phyloP scores from a whole-genome alignment of 371 early-diverging fungal species.

The Rhizopus sp. region DNA sequence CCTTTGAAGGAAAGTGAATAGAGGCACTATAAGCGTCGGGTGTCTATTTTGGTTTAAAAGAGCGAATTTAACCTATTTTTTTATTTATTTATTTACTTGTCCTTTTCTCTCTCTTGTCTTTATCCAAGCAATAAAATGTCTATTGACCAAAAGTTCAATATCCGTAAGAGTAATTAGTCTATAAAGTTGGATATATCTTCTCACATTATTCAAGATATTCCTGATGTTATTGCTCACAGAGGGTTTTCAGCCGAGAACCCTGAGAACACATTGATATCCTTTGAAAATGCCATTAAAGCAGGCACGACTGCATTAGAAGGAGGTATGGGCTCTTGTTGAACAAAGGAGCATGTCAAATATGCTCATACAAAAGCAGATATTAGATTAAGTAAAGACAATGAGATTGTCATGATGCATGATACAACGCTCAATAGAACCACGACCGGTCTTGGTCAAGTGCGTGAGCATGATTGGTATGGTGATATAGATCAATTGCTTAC shows the following conservation, averaged over 20 bases:
- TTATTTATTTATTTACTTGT: too few relatives aligned
- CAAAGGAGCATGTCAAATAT: neutral
- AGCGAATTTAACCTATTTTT: too few relatives aligned
- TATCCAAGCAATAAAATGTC: too few relatives aligned
- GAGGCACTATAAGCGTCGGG: too few relatives aligned
- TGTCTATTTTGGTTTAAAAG: too few relatives aligned
- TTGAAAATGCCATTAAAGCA: constrained; percentile 56
- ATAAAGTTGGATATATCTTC: neutral
- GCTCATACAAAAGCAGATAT: constrained; percentile 41
- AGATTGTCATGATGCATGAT: constrained; percentile 70
- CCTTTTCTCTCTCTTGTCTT: too few relatives aligned
- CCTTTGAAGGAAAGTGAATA: too few relatives aligned
- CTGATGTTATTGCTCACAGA: constrained; percentile 52
- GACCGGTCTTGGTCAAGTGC: constrained; percentile 54
- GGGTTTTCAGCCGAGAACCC: constrained; percentile 64
- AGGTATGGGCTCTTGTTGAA: constrained; percentile 30
- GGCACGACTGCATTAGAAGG: constrained; percentile 65
- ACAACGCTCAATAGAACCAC: constrained; percentile 58
- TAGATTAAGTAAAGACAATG: constrained; percentile 60
- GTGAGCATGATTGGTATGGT: constrained; percentile 55
- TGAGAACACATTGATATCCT: constrained; percentile 65
- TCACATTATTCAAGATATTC: constrained; percentile 14
- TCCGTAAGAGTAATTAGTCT: too few relatives aligned
- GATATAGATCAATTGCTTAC: constrained; percentile 59
- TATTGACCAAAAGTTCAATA: too few relatives aligned